phyloP scores from a whole-genome alignment of 306 rosid species.

The Fagus crenata region DNA sequence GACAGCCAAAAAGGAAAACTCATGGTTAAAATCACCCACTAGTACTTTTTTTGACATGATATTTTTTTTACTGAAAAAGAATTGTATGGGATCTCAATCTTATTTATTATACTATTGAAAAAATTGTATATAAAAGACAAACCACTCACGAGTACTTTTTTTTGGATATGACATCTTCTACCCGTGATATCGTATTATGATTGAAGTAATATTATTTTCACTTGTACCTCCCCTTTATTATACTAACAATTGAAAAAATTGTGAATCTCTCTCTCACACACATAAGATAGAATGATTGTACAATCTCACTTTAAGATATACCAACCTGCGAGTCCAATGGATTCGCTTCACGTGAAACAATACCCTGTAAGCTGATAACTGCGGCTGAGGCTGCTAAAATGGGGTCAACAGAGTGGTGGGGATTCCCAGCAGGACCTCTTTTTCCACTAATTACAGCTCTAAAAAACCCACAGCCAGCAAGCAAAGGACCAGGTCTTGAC shows the following conservation, averaged over 20 bases:
- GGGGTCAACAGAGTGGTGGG: conserved; percentile 68
- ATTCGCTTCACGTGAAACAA: conserved; percentile 90
- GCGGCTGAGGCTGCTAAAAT: conserved; percentile 85
- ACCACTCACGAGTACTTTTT: too few species aligned
- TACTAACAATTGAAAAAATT: too few species aligned
- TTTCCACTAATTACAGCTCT: conserved; percentile 71
- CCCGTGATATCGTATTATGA: too few species aligned
- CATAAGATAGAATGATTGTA: too few species aligned
- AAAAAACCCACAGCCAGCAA: conserved; percentile 96
- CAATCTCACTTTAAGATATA: background rate
- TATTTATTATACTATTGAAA: too few species aligned
- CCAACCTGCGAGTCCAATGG: conserved; percentile 87
- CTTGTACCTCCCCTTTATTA: too few species aligned
- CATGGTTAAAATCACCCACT: background rate
- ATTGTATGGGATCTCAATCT: too few species aligned
- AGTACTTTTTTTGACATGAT: too few species aligned
- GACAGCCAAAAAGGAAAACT: background rate
- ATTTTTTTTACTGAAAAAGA: too few species aligned
- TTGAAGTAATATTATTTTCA: too few species aligned
- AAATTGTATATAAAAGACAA: too few species aligned
- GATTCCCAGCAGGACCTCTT: conserved; percentile 39
- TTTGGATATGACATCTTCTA: too few species aligned
- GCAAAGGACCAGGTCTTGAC: conserved; percentile 81
- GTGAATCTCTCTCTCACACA: background rate
- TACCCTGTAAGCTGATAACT: conserved; percentile 86